Evolutionary conservation across 257 asterid species (phyloP).

Genomic region (Perilla frutescens): DNA sequence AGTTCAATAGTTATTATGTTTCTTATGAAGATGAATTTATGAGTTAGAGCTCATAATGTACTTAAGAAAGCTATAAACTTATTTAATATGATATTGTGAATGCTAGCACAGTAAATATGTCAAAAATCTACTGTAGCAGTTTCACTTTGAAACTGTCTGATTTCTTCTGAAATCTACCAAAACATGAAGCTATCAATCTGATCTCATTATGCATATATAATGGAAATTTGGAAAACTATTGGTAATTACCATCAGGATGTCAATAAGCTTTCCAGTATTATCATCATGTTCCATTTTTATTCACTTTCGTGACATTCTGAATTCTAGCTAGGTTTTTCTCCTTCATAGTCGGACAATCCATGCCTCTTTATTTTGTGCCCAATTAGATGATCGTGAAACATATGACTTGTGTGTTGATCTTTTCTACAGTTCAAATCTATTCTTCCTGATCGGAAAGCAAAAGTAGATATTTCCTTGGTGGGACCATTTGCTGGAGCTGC

Average conservation of each 20-base stretch:
- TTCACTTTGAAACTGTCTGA: not conserved
- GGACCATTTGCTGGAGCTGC: conserved; percentile 95
- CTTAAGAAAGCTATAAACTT: conserved; percentile 18
- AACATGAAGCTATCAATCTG: not conserved
- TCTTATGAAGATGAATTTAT: conserved; percentile 6
- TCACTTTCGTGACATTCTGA: not conserved
- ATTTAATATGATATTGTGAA: conserved; percentile 8
- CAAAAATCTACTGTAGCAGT: not conserved
- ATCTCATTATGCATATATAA: not conserved
- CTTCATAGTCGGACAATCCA: not conserved
- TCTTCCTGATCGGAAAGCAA: conserved; percentile 91
- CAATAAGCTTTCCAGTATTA: conserved; percentile 7
- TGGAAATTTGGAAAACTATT: not conserved
- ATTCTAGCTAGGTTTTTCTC: not conserved
- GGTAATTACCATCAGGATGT: conserved; percentile 17
- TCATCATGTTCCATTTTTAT: not conserved
- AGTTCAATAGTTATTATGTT: not conserved
- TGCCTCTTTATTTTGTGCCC: conserved; percentile 4
- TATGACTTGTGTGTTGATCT: conserved; percentile 29
- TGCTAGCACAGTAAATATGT: not conserved
- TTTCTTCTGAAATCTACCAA: conserved; percentile 8
- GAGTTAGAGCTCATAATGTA: conserved; percentile 1
- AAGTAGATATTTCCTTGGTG: conserved; percentile 86
- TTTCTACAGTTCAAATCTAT: conserved; percentile 88
- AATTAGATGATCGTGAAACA: not conserved